A percentile compares a stretch with the other conserved stretches of the same genome.
These are phyloP conservation scores for Trypanosoma conorhini DNA, from an alignment of 208 protist species.

Conservation along the genomic window DNA sequence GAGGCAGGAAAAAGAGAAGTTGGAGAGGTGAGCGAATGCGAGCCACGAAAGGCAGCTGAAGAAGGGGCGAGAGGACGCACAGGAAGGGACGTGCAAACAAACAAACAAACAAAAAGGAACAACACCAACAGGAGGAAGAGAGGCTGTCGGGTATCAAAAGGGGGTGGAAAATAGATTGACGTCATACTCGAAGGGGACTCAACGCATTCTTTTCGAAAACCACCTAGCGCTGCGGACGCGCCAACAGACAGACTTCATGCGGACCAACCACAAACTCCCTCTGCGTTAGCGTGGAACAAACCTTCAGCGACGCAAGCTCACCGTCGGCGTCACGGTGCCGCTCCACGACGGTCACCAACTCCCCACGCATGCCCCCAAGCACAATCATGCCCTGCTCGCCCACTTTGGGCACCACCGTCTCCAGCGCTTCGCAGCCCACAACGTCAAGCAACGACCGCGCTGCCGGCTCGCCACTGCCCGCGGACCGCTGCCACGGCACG, in stretches of 20 bases:
- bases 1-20: not conserved
- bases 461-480: not conserved
- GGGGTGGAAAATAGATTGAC: not conserved
- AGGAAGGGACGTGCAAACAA: not conserved
- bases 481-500: slow-evolving; percentile 1
- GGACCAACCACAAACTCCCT: slow-evolving; percentile 43
- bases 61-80: not conserved
- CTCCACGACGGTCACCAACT: slow-evolving; percentile 53
- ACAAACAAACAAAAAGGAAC: not conserved
- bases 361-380: slow-evolving; percentile 48
- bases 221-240: not conserved
- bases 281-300: slow-evolving; percentile 40
- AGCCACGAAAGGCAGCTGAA: not conserved
- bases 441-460: slow-evolving; percentile 42
- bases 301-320: slow-evolving; percentile 47
- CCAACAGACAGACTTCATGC: slow-evolving; percentile 55
- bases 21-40: not conserved
- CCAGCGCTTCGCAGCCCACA: slow-evolving; percentile 54
- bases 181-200: too few relatives aligned
- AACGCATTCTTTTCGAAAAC: not conserved
- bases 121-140: not conserved
- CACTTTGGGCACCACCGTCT: slow-evolving; percentile 78
- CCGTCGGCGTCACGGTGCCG: slow-evolving; percentile 40
- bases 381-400: slow-evolving; percentile 66
- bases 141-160: not conserved